Base-by-base conservation (phyloP, 2,329 filamentous ascomycete genomes). In the Pyricularia pennisetigena region DNA sequence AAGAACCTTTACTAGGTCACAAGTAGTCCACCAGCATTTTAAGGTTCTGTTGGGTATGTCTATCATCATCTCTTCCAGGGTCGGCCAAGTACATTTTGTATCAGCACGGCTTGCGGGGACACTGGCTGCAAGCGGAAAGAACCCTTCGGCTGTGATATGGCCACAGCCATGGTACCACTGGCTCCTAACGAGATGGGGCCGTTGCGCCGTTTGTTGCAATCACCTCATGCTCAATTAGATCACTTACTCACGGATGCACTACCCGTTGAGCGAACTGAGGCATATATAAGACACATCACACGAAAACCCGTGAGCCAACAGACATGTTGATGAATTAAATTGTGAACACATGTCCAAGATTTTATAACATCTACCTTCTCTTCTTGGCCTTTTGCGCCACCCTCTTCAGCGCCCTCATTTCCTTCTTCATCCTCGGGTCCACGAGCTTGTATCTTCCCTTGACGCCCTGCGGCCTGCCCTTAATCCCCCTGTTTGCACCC, bases 381-480 rank as follows among this genome's bases (percentile, higher is more conserved):
- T 87, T 86, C 82, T 86, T 89, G 54, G 67, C 62, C 81, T 88
- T 91, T 83, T 96, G 93, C 29, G 81, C 76, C 69, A 85, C 76
- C 74, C 94, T 86, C 87, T 97, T 97, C 79, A 94, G 85, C 2
- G 91, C 93, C 76, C 93, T 83, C 68, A 95, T 85, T 82, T 98
- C 95, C 88, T 97, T 98, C 88, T 97, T 97, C 88, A 97, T 88
- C 73, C 95, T 86, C 16, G 92, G 83, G 80, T 98, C 94, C 68
- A 99, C 94, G 84, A 99, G 97, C 84, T 97, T 97, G 79, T 99
- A 99, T 72, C 92, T 90, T 54, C 94, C 94, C 86, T 97, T 97
- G 28, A 97, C 93, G 69, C 94, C 95, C 78, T 88, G 90, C 2
- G 95, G 95, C 57, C 72, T 69, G 24, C 94, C 94, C 76, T 91